Evolutionary conservation across 139 green algal genomes (phyloP), one percentile per base, ranked within the genome.

Genomic region (Chlorella sp.): DNA sequence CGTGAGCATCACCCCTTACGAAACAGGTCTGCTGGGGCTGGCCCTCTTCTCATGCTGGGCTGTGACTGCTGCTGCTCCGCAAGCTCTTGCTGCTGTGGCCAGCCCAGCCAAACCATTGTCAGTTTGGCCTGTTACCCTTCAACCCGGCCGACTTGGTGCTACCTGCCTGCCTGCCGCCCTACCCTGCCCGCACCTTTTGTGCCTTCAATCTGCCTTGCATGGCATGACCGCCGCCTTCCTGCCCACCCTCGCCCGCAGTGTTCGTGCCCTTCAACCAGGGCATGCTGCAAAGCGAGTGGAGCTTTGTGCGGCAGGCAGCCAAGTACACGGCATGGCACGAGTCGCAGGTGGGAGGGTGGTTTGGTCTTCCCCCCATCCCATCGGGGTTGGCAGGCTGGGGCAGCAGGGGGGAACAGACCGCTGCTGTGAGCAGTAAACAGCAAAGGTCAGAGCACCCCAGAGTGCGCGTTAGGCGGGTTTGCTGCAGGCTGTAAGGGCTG

Each of bases 221-320:
- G n/a, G n/a, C n/a, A n/a, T n/a, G n/a, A n/a, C 36, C 11, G 4
- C 68, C 16, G 38, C 13, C 68, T 9, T 30, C 13, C 20, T 41
- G 0, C 43, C 32, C 44, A 0, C 5, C 1, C 30, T 1, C 17
- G 16, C 73, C n/a, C 38, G 75, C 75, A 62, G 51, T 92, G 14
- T 92, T 92, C 87, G 88, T 92, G 30, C 88, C 78, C 17, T 73
- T 92, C 6, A 76, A 76, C 58, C 44, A 73, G 58, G 76, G 60
- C 51, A 48, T n/a, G 13, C 62, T 58, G 44, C 60, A 85, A 32
- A 48, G 34, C 17, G 41, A 77, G 26, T 89, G 87, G 83, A 77
- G 83, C 34, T 84, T 72, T 56, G 76, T 76, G 26, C 32, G 78
- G 40, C 51, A 83, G 54, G 87, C 87, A 36, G 44, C 77, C 36